These are phyloP conservation scores for Prosopis cineraria DNA, from an alignment of 306 rosid genomes.

Conservation along the genomic window DNA sequence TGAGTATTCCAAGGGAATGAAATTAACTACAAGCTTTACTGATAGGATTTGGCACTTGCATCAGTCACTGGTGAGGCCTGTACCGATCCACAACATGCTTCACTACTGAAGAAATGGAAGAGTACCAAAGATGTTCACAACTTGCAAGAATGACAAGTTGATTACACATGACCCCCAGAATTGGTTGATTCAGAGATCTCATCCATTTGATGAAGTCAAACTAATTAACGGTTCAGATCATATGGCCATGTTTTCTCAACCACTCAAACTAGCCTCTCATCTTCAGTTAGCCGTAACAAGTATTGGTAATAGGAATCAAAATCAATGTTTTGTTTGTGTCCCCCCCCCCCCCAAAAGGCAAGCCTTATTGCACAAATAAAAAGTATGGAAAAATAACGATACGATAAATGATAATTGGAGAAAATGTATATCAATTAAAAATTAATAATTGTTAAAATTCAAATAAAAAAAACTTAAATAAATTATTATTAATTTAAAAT, in stretches of 20 bases:
- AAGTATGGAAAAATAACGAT: too few species aligned
- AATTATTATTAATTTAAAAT: too few species aligned
- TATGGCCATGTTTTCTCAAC: conserved; percentile 51
- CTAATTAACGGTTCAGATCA: conserved; percentile 44
- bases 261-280: conserved; percentile 10
- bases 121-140: conserved; percentile 42
- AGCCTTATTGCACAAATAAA: too few species aligned
- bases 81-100: background rate
- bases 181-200: conserved; percentile 47
- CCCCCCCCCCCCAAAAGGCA: too few species aligned
- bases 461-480: too few species aligned
- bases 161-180: conserved; percentile 24
- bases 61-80: conserved; percentile 37
- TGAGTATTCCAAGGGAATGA: too few species aligned
- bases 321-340: too few species aligned
- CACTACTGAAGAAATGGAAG: conserved; percentile 32
- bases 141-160: conserved; percentile 29
- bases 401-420: too few species aligned
- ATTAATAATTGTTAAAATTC: too few species aligned
- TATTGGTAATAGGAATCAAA: too few species aligned
- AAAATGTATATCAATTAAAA: too few species aligned
- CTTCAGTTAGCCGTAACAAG: background rate
- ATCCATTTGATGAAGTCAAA: conserved; percentile 33
- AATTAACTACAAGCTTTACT: background rate
- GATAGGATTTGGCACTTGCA: conserved; percentile 46